Conservation (phyloP, 139 green algal species). For the Picochlorum sp. region DNA sequence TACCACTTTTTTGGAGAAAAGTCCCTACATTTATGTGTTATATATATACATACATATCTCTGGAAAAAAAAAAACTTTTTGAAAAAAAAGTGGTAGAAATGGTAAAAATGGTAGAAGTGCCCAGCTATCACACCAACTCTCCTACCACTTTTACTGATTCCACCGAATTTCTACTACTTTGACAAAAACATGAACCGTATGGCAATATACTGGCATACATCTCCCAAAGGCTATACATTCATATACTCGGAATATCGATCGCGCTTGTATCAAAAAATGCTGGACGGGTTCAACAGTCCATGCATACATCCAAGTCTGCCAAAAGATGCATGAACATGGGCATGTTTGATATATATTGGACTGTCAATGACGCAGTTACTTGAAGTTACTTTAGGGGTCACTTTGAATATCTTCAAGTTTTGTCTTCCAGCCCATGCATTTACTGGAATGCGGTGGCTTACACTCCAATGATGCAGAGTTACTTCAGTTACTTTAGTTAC, state of each 20-base stretch:
- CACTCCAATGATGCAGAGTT: conserved; percentile 6
- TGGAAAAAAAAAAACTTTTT: conserved; percentile 7
- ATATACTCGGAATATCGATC: conserved; percentile 1
- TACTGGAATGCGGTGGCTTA: conserved; percentile 4
- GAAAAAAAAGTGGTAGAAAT: conserved; percentile 1
- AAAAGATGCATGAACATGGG: conserved; percentile 4
- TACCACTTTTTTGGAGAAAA: conserved; percentile 3
- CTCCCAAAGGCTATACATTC: neutral
- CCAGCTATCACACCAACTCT: conserved; percentile 4
- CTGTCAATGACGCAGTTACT: conserved; percentile 4
- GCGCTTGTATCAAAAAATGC: conserved; percentile 2
- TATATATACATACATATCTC: no score
- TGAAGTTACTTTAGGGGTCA: neutral
- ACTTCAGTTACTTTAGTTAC: conserved; percentile 2
- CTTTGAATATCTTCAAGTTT: neutral
- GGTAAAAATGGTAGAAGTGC: conserved; percentile 5
- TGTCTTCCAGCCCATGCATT: neutral
- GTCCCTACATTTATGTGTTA: conserved; percentile 4
- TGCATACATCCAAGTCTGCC: conserved; percentile 2
- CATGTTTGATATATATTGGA: conserved; percentile 6
- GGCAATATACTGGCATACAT: neutral
- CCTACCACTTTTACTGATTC: conserved; percentile 4
- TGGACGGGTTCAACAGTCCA: neutral
- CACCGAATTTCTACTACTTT: neutral
- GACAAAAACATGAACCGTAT: conserved; percentile 1